These are phyloP conservation scores for Trichoderma koningiopsis DNA, from an alignment of 2,329 filamentous ascomycete genomes.

Conservation along the genomic window DNA sequence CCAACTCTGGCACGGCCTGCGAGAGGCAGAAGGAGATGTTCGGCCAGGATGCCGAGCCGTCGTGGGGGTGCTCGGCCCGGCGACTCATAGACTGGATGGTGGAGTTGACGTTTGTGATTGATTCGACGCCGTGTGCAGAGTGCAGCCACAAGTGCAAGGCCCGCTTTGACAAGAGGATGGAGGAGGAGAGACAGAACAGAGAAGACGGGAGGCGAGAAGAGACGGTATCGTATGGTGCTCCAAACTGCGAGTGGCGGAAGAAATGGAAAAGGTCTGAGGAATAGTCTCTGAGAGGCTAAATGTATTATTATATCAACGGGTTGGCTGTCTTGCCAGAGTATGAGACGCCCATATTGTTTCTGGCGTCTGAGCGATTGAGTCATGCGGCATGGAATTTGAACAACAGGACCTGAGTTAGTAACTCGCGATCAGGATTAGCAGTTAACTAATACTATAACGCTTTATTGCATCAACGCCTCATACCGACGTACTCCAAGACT, in stretches of 20 bases:
- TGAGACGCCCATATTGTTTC: background rate
- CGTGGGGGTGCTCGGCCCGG: slow-evolving; percentile 14
- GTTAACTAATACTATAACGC: background rate
- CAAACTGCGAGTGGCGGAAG: background rate
- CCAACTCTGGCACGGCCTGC: slow-evolving; percentile 15
- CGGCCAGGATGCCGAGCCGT: slow-evolving; percentile 9
- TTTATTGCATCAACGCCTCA: background rate
- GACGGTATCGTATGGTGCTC: background rate
- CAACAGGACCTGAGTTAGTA: background rate
- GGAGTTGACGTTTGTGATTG: slow-evolving; percentile 17
- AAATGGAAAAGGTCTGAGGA: background rate
- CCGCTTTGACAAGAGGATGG: slow-evolving; percentile 12
- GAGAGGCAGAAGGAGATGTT: slow-evolving; percentile 11
- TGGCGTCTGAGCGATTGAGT: background rate
- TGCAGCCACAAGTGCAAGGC: slow-evolving; percentile 14
- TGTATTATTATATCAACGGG: background rate
- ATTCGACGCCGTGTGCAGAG: slow-evolving; percentile 11
- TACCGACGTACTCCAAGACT: background rate
- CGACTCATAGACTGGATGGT: slow-evolving; percentile 9
- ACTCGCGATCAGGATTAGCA: background rate
- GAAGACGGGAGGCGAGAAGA: background rate
- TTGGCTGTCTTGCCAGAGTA: background rate
- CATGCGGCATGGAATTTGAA: background rate
- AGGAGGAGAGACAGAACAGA: background rate
- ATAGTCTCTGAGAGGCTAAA: background rate